Base-by-base conservation (phyloP, 495 filamentous ascomycete genomes). In the Penicillium crystallinum region DNA sequence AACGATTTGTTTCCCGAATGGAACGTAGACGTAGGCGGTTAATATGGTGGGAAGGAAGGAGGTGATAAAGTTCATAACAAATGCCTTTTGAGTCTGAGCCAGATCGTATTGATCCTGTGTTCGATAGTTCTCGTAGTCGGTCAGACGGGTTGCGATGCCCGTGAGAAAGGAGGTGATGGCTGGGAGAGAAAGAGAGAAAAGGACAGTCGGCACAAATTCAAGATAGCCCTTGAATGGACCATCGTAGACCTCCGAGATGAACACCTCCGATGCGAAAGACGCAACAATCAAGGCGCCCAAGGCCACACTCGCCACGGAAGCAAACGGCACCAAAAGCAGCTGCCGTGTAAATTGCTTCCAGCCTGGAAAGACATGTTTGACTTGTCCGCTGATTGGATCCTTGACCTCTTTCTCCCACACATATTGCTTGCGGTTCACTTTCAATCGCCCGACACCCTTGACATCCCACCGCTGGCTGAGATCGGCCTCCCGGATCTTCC, bases 21-120 rank as follows among this genome's bases (percentile, higher is more conserved):
- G 93, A 12, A 98, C 89, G 56, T 98, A 98, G 45, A 97, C 82
- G 60, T 96, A 98, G 3, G 93, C 91, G 0, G 92, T 97, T 3
- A 98, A 76, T 66, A 96, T 86, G 29, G 96, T 86, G 0, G 89
- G 87, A 4, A 96, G 80, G 63, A 96, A 98, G 0, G 91, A 91
- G 14, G 89, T 96, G 68, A 98, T 93, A 64, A 97, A 95, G 72
- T 96, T 95, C 64, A 98, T 79, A 14, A 97, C 81, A 61, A 98
- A 97, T 11, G 91, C 83, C 71, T 98, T 98, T 49, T 84, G 78
- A 2, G 91, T 90, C 60, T 96, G 81, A 1, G 91, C 84, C 3
- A 84, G 77, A 53, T 93, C 84, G 59, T 96, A 89, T 15, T 82
- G 77, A 52, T 89, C 88, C 22, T 83, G 75, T 0, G 90, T 96